Evolutionary conservation across 1,284 basidiomycete genomes (phyloP), one percentile per base, ranked within the genome.

Genomic region (Austroboletus novae-zelandiae): DNA sequence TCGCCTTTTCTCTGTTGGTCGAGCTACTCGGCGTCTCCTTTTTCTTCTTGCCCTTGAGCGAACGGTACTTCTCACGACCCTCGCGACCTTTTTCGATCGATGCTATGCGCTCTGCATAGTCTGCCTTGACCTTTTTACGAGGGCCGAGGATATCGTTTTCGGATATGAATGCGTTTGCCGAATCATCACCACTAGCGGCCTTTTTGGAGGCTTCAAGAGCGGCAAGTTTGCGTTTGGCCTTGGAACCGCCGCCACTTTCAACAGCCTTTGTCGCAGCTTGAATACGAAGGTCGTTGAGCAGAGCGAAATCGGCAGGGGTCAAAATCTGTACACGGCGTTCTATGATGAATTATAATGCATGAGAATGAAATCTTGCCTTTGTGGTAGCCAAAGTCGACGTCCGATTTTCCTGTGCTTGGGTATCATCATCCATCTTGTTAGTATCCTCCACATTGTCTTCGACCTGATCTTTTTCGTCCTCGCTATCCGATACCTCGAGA

Each of bases 231-330:
- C 96, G 87, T 68, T 95, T 94, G 2, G 93, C 86, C 31, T 80
- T 83, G 23, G 84, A 77, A 4, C 90, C 88, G 5, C 87, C 88
- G 1, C 84, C 84, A 30, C 73, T 71, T 61, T 91, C 85, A 9
- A 89, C 84, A 2, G 83, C 84, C 50, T 84, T 79, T 18, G 78
- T 74, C n/a, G 91, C 91, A 0, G 88, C 90, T 71, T 91, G 81
- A 51, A 94, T 79, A 9, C 89, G 87, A 9, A 99, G 83, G 61
- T 98, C 92, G 61, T 93, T 92, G 50, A 99, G 80, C 45, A 98
- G 75, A 0, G 91, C 91, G 69, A 98, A 99, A 71, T 99, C 96
- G 27, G 95, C 95, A 0, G 97, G 97, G 0, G 97, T 99, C 32
- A 99, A 83, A 63, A 99, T 99, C 92, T 95, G 52, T 10, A 4